Conservation (phyloP, 2,329 filamentous ascomycete species). For the Verticillium klebahnii region DNA sequence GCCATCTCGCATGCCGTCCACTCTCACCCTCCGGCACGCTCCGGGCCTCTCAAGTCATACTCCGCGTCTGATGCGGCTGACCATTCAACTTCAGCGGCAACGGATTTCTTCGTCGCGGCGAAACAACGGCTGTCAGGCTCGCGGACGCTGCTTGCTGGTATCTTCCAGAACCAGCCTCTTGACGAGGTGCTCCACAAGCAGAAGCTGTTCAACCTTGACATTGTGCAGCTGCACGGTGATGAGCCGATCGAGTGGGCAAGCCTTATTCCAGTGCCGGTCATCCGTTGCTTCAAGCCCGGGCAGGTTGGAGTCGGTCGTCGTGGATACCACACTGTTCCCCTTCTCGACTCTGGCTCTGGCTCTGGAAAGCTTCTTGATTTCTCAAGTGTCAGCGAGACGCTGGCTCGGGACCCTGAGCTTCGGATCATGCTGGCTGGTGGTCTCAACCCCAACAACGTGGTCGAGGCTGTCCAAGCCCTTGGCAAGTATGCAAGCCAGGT, state of each 20-base stretch:
- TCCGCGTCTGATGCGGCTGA: constrained; percentile 14
- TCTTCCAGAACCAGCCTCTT: constrained; percentile 89
- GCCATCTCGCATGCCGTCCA: constrained; percentile 79
- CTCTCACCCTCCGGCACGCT: constrained; percentile 48
- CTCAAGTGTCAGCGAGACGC: constrained; percentile 59
- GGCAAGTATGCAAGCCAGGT: constrained; percentile 57
- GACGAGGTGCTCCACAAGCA: constrained; percentile 77
- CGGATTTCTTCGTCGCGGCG: constrained; percentile 69
- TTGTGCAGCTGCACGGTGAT: constrained; percentile 88
- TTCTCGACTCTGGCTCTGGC: constrained; percentile 84
- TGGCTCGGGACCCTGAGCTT: constrained; percentile 66
- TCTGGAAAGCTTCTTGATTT: constrained; percentile 76
- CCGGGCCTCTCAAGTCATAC: constrained; percentile 13
- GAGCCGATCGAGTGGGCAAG: constrained; percentile 91
- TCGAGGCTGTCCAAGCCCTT: constrained; percentile 57
- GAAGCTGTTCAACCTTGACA: constrained; percentile 69
- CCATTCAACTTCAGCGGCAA: constrained; percentile 26
- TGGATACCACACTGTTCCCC: constrained; percentile 76
- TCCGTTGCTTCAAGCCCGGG: constrained; percentile 76
- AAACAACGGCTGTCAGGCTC: constrained; percentile 42
- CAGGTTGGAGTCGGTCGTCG: constrained; percentile 67
- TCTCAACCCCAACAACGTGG: constrained; percentile 74
- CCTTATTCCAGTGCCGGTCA: constrained; percentile 86
- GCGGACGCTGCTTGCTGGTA: constrained; percentile 78
- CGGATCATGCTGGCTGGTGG: constrained; percentile 82